Evolutionary conservation across 2,329 filamentous ascomycete genomes (phyloP).

Genomic region (Pseudocercospora fuligena): DNA sequence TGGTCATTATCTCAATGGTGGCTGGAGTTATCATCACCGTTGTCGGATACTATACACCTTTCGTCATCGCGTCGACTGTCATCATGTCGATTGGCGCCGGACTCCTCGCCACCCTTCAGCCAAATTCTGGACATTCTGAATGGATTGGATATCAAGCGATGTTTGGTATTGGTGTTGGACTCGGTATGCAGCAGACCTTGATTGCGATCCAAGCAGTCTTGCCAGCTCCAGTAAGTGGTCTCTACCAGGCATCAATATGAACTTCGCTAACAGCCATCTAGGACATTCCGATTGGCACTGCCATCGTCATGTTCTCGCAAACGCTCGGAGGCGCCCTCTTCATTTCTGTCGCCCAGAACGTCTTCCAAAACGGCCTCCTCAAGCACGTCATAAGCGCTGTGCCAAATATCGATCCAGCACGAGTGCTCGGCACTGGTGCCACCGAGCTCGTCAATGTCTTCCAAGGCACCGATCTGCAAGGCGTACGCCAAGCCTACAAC

Average conservation of each 20-base stretch:
- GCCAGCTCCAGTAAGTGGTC: conserved; percentile 39
- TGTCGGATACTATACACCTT: conserved; percentile 57
- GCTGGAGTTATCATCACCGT: conserved; percentile 46
- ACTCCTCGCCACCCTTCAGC: conserved; percentile 50
- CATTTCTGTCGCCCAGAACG: conserved; percentile 55
- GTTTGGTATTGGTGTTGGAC: conserved; percentile 49
- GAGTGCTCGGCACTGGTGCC: conserved; percentile 56
- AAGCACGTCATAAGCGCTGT: conserved; percentile 45
- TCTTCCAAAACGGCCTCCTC: conserved; percentile 56
- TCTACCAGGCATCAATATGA: conserved; percentile 40
- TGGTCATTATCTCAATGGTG: conserved; percentile 51
- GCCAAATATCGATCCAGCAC: conserved; percentile 48
- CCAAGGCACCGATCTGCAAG: conserved; percentile 52
- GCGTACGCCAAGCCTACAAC: conserved; percentile 69
- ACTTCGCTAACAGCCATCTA: background rate
- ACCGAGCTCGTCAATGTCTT: conserved; percentile 65
- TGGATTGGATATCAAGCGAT: conserved; percentile 47
- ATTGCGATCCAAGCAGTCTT: conserved; percentile 54
- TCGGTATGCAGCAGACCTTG: conserved; percentile 55
- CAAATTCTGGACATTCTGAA: conserved; percentile 43
- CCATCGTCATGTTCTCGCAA: conserved; percentile 55
- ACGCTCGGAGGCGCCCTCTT: conserved; percentile 56
- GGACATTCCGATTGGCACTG: conserved; percentile 54
- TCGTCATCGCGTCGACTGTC: conserved; percentile 48
- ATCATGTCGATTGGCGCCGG: conserved; percentile 54